A percentile compares a stretch with the other conserved stretches of the same genome.
These are phyloP conservation scores for Lupinus albus DNA, from an alignment of 306 rosid species.

Conservation along the genomic window DNA sequence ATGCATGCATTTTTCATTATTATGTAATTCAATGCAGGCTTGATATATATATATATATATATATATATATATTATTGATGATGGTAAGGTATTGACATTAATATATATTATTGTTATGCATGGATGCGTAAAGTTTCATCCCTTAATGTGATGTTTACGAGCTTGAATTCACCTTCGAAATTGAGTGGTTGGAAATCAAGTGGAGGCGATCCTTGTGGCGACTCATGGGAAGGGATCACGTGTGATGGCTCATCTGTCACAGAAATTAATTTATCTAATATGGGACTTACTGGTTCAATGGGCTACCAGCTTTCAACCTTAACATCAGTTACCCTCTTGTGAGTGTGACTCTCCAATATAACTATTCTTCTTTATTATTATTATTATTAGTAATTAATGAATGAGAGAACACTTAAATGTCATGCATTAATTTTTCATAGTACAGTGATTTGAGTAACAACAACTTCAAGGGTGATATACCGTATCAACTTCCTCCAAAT, in stretches of 20 bases:
- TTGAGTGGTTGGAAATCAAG: constrained; percentile 67
- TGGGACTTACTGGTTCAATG: constrained; percentile 71
- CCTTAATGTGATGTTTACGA: constrained; percentile 71
- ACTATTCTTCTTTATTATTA: no score
- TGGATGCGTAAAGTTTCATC: constrained; percentile 64
- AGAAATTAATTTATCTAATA: constrained; percentile 67
- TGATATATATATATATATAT: no score
- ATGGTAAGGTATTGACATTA: background rate
- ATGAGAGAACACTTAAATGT: constrained; percentile 38
- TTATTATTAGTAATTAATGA: no score
- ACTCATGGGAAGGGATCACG: constrained; percentile 77
- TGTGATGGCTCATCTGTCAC: constrained; percentile 86
- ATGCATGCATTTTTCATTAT: background rate
- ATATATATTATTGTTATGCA: background rate
- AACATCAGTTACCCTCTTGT: constrained; percentile 78
- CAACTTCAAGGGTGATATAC: constrained; percentile 75
- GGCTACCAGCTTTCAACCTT: constrained; percentile 80
- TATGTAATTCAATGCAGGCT: no score
- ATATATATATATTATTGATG: no score
- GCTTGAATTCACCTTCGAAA: constrained; percentile 69
- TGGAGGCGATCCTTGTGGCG: constrained; percentile 94
- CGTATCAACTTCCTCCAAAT: constrained; percentile 93
- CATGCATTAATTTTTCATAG: constrained; percentile 65
- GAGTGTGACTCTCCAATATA: constrained; percentile 36
- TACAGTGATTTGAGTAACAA: constrained; percentile 94